A percentile compares a stretch with the other conserved stretches of the same genome.
phyloP scores from a whole-genome alignment of 139 green algal genomes.

The Auxenochlorella protothecoides region DNA sequence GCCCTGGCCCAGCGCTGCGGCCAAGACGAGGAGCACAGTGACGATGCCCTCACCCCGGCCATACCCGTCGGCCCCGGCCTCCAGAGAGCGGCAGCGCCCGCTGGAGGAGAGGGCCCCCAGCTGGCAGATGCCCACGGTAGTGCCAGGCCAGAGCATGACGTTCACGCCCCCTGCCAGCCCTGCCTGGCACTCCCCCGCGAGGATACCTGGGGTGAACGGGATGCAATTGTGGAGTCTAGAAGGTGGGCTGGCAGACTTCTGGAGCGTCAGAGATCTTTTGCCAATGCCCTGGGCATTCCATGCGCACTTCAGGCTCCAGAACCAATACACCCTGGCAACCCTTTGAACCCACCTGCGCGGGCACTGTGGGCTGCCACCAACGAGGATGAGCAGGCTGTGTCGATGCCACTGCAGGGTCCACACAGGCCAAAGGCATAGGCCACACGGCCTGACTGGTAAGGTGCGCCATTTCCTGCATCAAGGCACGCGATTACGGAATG shows the following conservation, averaged over 20 bases:
- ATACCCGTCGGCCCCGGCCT: conserved; percentile 38
- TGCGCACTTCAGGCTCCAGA: too few relatives aligned
- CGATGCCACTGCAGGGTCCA: conserved; percentile 58
- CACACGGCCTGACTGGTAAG: conserved; percentile 50
- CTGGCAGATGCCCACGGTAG: conserved; percentile 29
- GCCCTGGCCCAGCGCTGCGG: background rate
- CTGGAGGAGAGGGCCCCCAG: conserved; percentile 41
- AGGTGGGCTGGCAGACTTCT: too few relatives aligned
- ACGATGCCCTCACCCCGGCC: conserved; percentile 37
- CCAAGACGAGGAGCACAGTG: conserved; percentile 10
- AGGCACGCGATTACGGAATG: too few relatives aligned
- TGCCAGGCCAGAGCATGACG: conserved; percentile 30
- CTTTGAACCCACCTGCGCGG: background rate
- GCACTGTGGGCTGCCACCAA: conserved; percentile 41
- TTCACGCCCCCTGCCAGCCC: conserved; percentile 27
- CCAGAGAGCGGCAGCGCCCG: conserved; percentile 38
- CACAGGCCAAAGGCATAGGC: conserved; percentile 61
- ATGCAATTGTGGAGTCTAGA: too few relatives aligned
- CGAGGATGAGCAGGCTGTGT: conserved; percentile 77
- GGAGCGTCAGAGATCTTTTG: too few relatives aligned
- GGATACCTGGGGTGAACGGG: background rate
- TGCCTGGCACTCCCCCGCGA: conserved; percentile 4
- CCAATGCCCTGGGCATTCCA: too few relatives aligned
- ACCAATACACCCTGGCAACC: too few relatives aligned
- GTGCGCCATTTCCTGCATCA: too few relatives aligned